Evolutionary conservation across 805 yeast genomes (phyloP).

Genomic region (Kuraishia borneana): DNA sequence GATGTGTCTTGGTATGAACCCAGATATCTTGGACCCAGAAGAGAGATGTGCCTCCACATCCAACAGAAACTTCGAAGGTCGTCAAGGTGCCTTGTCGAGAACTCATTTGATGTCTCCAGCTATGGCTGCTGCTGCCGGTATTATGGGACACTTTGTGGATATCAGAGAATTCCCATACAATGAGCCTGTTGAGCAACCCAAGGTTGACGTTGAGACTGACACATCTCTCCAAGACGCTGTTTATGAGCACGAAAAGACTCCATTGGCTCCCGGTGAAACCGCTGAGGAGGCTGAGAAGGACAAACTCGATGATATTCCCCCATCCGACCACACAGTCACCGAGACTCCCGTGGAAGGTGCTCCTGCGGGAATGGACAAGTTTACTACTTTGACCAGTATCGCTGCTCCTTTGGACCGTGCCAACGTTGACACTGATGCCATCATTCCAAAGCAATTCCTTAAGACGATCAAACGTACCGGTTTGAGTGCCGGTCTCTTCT

Average conservation of each 20-base stretch:
- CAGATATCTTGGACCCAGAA: conserved; percentile 87
- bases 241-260: conserved; percentile 59
- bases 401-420: conserved; percentile 94
- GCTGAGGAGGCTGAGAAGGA: conserved; percentile 36
- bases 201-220: conserved; percentile 32
- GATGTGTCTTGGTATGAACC: conserved; percentile 99
- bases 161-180: conserved; percentile 71
- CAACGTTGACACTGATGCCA: conserved; percentile 96
- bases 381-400: conserved; percentile 65
- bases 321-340: conserved; percentile 27
- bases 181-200: conserved; percentile 45
- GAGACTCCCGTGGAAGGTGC: conserved; percentile 21
- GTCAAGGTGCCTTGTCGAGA: conserved; percentile 94
- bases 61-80: conserved; percentile 97
- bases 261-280: conserved; percentile 42
- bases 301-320: conserved; percentile 54
- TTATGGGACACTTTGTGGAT: conserved; percentile 82
- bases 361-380: conserved; percentile 59
- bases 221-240: conserved; percentile 58
- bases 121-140: conserved; percentile 99
- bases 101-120: conserved; percentile 98
- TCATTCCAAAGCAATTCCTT: conserved; percentile 95
- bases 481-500: conserved; percentile 76
- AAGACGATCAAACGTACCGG: conserved; percentile 98
- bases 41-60: conserved; percentile 99